Percentiles rank a stretch among this genome's conserved stretches.
phyloP scores from a whole-genome alignment of 805 yeast genomes.

The Metschnikowia dekortorum region DNA sequence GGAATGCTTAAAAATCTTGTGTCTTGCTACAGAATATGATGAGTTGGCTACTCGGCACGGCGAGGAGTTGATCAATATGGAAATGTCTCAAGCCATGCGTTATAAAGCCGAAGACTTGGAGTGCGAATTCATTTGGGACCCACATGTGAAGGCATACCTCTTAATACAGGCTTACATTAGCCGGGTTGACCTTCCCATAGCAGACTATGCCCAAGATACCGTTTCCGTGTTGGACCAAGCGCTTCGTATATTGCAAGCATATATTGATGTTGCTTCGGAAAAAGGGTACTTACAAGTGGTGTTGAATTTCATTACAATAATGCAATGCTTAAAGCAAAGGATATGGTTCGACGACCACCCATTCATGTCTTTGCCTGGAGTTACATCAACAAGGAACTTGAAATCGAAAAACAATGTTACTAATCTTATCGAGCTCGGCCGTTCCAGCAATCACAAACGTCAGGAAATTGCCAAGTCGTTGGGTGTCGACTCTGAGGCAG shows the following conservation, averaged over 20 bases:
- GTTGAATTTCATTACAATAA: conserved; percentile 55
- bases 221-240: conserved; percentile 91
- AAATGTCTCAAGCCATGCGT: conserved; percentile 55
- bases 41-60: conserved; percentile 90
- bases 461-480: conserved; percentile 32
- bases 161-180: conserved; percentile 70
- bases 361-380: conserved; percentile 52
- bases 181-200: conserved; percentile 78
- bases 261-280: conserved; percentile 85
- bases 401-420: conserved; percentile 6
- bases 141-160: conserved; percentile 74
- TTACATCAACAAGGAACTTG: conserved; percentile 6
- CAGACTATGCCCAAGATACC: conserved; percentile 93
- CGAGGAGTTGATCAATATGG: conserved; percentile 66
- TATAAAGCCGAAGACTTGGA: conserved; percentile 53
- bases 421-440: conserved; percentile 42
- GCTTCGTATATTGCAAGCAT: conserved; percentile 89
- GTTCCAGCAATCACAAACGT: conserved; percentile 31
- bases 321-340: conserved; percentile 88
- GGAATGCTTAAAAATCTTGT: conserved; percentile 55
- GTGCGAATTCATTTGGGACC: conserved; percentile 75
- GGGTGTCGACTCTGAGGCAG: conserved; percentile 28
- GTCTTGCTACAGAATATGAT: conserved; percentile 74
- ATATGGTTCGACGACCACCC: conserved; percentile 82
- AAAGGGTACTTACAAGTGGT: conserved; percentile 66